These are phyloP conservation scores for Bullera alba DNA, from an alignment of 768 basidiomycete genomes.

Conservation along the genomic window DNA sequence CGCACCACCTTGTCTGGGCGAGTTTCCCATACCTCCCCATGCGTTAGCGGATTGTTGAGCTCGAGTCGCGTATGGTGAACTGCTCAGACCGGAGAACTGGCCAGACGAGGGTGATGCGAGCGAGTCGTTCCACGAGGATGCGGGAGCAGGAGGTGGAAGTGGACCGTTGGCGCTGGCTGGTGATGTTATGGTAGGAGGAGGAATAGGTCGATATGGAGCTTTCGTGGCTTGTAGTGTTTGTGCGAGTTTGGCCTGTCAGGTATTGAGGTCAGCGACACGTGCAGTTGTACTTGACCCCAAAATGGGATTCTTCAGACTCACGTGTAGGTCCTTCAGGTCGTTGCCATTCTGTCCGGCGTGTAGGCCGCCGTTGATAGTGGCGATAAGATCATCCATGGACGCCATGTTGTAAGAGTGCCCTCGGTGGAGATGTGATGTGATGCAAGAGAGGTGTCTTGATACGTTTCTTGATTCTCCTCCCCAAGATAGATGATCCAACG, in stretches of 20 bases:
- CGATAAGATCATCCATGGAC: slow-evolving; percentile 39
- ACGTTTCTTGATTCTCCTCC: too few relatives aligned
- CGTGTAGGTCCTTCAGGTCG: slow-evolving; percentile 32
- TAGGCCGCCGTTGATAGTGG: slow-evolving; percentile 24
- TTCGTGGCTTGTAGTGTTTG: slow-evolving; percentile 20
- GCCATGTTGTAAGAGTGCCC: slow-evolving; percentile 20
- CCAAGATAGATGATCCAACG: too few relatives aligned
- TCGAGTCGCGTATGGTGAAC: too few relatives aligned
- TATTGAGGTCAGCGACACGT: background rate
- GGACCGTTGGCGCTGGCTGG: slow-evolving; percentile 12
- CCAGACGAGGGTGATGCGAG: slow-evolving; percentile 9
- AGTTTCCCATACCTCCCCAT: slow-evolving; percentile 3
- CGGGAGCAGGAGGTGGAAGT: slow-evolving; percentile 36
- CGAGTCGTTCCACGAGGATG: slow-evolving; percentile 34
- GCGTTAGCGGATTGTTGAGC: background rate
- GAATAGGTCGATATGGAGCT: slow-evolving; percentile 31
- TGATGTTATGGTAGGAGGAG: slow-evolving; percentile 12
- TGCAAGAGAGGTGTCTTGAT: background rate
- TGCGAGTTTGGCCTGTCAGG: slow-evolving; percentile 28
- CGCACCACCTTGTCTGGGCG: slow-evolving; percentile 1
- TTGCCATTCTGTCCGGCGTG: slow-evolving; percentile 27
- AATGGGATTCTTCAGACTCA: too few relatives aligned
- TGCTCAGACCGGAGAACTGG: too few relatives aligned
- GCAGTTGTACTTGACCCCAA: background rate
- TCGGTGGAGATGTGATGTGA: background rate